Conservation (phyloP, 2,329 filamentous ascomycete species). For the Onygenales sp. region DNA sequence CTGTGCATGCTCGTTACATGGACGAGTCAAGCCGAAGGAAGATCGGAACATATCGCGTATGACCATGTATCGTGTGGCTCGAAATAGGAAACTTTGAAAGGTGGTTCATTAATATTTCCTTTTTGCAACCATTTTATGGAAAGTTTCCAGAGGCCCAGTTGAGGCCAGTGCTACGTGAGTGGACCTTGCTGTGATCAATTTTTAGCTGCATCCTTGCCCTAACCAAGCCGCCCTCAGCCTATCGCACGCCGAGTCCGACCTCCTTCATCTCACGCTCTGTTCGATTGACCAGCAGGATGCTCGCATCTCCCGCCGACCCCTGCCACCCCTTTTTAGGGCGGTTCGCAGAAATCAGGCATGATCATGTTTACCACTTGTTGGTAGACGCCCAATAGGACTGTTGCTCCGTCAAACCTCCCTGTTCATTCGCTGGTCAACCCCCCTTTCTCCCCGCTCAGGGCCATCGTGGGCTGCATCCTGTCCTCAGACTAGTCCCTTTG, state of each 20-base stretch:
- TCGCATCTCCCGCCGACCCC: slow-evolving; percentile 5
- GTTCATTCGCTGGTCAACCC: slow-evolving; percentile 6
- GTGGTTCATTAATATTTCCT: neutral
- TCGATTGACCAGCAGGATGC: slow-evolving; percentile 2
- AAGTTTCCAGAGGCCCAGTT: too few species aligned
- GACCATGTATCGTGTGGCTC: neutral
- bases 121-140: neutral
- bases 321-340: slow-evolving; percentile 4
- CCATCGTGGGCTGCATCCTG: neutral
- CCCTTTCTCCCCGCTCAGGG: neutral
- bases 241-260: slow-evolving; percentile 5
- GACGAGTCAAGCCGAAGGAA: neutral
- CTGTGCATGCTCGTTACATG: too few species aligned
- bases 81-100: neutral
- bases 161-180: neutral
- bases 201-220: slow-evolving; percentile 8
- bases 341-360: slow-evolving; percentile 9
- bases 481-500: neutral
- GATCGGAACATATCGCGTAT: neutral
- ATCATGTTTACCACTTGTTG: slow-evolving; percentile 2
- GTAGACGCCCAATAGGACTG: slow-evolving; percentile 4
- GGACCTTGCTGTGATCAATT: neutral
- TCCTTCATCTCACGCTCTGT: neutral
- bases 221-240: slow-evolving; percentile 1
- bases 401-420: neutral